A percentile compares a stretch with the other conserved stretches of the same genome.
These are phyloP conservation scores for Pistacia integerrima DNA, from an alignment of 345 rosid species.

Conservation along the genomic window DNA sequence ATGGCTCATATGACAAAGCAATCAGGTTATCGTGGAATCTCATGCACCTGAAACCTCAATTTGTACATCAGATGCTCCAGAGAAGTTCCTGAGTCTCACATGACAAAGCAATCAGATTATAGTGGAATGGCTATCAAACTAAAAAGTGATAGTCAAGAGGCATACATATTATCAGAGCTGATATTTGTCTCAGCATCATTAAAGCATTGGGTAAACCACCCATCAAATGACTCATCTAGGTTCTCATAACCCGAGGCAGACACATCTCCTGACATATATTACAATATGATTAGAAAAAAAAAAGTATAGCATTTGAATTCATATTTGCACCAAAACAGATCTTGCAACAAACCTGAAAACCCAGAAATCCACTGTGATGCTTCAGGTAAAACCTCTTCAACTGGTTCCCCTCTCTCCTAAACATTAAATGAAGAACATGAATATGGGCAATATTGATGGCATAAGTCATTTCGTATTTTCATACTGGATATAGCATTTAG, in stretches of 20 bases:
- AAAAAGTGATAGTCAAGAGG: constrained; percentile 23
- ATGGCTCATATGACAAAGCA: too few species aligned
- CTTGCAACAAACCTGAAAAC: constrained; percentile 64
- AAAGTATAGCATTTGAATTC: constrained; percentile 15
- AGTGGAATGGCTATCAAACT: constrained; percentile 12
- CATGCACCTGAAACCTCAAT: constrained; percentile 58
- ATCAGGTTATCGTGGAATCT: too few species aligned
- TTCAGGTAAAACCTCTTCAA: constrained; percentile 60
- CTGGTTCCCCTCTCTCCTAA: constrained; percentile 64
- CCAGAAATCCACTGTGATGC: constrained; percentile 56
- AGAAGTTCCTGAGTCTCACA: constrained; percentile 46
- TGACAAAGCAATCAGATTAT: constrained; percentile 24
- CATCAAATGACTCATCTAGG: constrained; percentile 62
- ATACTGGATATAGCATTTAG: background rate
- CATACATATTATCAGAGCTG: constrained; percentile 69
- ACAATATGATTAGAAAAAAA: constrained; percentile 17
- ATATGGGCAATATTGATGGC: background rate
- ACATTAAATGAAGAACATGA: constrained; percentile 24
- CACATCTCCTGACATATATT: constrained; percentile 36
- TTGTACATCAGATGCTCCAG: constrained; percentile 55
- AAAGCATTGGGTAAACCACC: constrained; percentile 74
- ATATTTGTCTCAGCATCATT: constrained; percentile 59
- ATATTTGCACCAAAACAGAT: background rate
- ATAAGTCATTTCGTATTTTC: background rate
- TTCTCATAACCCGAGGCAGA: constrained; percentile 57